Base-by-base conservation (phyloP, 192 early-diverging fungal species). In the Borealophlyctis nickersoniae region DNA sequence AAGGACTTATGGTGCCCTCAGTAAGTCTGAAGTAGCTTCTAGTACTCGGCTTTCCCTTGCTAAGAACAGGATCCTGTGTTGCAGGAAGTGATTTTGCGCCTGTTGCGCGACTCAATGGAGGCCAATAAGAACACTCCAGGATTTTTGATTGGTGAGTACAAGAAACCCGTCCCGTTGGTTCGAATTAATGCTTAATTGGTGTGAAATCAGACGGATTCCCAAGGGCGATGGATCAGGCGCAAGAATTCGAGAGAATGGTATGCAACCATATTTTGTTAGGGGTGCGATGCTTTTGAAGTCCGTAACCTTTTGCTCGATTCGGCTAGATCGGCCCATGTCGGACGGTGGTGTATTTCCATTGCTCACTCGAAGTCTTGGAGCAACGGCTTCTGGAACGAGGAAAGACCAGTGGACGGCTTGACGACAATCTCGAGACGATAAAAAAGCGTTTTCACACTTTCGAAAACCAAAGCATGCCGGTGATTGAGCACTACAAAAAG, bases 1-100 rank as follows among this genome's bases (percentile, higher is more conserved):
- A 95, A 63, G 96, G 96, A 33, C 72, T 90, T 60, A 97, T 97
- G 73, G 96, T 99, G 5, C 96, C 95, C 16, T 66, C 71, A 74
- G 69, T 66, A 24, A 34, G 56, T 58, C 9, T 33, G 32, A 62
- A 27, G n/a, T 26, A 13, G 19, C 1, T 24, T 33, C 57, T 45
- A 19, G 19, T 13, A 45, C 39, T 13, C 19, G 7, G 39, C 19
- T 45, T 45, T 45, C 39, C 39, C 19, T 45, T n/a, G n/a, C n/a
- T n/a, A n/a, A n/a, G n/a, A n/a, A n/a, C n/a, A n/a, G n/a, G n/a
- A 53, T 24, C 9, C 24, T 23, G 7, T 14, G 24, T 29, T 9
- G 58, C 58, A 76, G 60, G 35, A 49, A 30, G 29, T 69, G 22
- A 71, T 65, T 23, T 53, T 77, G 45, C 61, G 59, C n/a, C 59